These are phyloP conservation scores for Marasmius oreades DNA, from an alignment of 1,284 basidiomycete species.

Conservation along the genomic window DNA sequence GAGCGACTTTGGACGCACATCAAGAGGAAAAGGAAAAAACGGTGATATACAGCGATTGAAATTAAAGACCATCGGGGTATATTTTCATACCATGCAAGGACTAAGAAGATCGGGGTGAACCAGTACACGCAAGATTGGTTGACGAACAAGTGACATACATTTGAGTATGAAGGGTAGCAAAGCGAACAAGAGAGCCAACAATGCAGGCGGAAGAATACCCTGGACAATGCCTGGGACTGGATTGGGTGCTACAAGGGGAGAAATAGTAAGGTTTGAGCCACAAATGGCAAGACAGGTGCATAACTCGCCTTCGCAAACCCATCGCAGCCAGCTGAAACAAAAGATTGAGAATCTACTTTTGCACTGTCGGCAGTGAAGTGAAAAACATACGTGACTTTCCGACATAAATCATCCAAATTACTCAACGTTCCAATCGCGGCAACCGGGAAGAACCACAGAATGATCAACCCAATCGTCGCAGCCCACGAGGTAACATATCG, in stretches of 20 bases:
- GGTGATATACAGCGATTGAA: slow-evolving; percentile 71
- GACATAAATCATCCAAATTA: slow-evolving; percentile 41
- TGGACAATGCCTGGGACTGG: slow-evolving; percentile 64
- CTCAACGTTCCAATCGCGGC: slow-evolving; percentile 47
- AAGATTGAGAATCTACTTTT: neutral
- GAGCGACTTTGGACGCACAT: slow-evolving; percentile 42
- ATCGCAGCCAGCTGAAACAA: slow-evolving; percentile 48
- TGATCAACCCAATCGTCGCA: slow-evolving; percentile 53
- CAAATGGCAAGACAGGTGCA: neutral
- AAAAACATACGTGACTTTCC: slow-evolving; percentile 33
- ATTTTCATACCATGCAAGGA: slow-evolving; percentile 67
- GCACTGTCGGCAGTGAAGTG: neutral
- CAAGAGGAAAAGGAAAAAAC: slow-evolving; percentile 74
- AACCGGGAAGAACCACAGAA: slow-evolving; percentile 67
- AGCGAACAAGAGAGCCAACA: slow-evolving; percentile 68
- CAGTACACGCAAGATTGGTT: too few species aligned
- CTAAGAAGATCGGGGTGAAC: too few species aligned
- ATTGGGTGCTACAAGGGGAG: slow-evolving; percentile 31
- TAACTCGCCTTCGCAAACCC: slow-evolving; percentile 47
- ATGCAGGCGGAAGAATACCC: slow-evolving; percentile 65
- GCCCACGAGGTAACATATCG: slow-evolving; percentile 44
- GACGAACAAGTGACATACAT: too few species aligned
- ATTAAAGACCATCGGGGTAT: slow-evolving; percentile 70
- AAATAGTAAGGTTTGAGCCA: neutral
- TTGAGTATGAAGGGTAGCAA: slow-evolving; percentile 68